Evolutionary conservation across 208 protist species (phyloP).

Genomic region (Trypanosoma conorhini): DNA sequence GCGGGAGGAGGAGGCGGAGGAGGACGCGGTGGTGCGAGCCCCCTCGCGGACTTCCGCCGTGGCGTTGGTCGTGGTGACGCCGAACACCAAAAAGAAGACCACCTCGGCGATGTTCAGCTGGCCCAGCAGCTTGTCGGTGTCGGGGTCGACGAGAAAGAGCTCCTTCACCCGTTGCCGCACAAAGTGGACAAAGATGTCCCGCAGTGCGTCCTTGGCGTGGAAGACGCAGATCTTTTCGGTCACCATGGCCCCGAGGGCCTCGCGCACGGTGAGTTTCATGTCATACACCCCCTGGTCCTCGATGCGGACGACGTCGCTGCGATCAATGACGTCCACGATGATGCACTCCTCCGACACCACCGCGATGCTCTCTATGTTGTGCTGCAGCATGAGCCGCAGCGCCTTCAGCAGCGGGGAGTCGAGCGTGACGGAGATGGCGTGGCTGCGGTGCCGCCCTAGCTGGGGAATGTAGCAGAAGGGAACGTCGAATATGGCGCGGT

Average conservation of each 20-base stretch:
- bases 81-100: conserved; percentile 78
- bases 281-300: conserved; percentile 91
- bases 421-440: conserved; percentile 66
- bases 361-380: conserved; percentile 75
- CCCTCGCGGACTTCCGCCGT: not conserved
- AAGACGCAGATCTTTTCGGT: conserved; percentile 67
- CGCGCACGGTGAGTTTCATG: conserved; percentile 72
- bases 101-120: conserved; percentile 81
- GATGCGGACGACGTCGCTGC: conserved; percentile 84
- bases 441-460: conserved; percentile 53
- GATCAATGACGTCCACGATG: conserved; percentile 81
- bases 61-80: conserved; percentile 14
- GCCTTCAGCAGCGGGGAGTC: conserved; percentile 68
- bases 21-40: not conserved
- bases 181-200: conserved; percentile 87
- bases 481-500: conserved; percentile 74
- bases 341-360: conserved; percentile 53
- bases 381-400: conserved; percentile 63
- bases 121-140: conserved; percentile 64
- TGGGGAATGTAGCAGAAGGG: conserved; percentile 51
- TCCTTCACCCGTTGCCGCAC: conserved; percentile 81
- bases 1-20: too few relatives aligned
- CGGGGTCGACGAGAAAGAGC: conserved; percentile 81
- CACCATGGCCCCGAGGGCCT: conserved; percentile 63
- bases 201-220: conserved; percentile 68